Conservation (phyloP, 352 stramenopile genomes). For the Pythium graminicola region DNA sequence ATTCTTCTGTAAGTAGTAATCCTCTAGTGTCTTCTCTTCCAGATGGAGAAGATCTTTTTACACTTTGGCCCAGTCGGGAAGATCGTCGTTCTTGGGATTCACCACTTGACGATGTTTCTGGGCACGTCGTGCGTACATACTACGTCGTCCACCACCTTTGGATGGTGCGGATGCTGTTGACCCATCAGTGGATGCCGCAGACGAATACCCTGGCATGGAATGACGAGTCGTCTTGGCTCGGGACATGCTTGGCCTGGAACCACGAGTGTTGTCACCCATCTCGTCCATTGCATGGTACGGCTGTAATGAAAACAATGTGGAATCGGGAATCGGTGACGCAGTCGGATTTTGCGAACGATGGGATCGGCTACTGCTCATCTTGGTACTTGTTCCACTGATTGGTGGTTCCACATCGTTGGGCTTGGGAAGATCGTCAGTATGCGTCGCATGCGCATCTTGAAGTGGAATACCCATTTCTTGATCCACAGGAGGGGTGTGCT, state of each 20-base stretch:
- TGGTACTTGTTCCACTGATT: neutral
- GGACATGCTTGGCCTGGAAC: neutral
- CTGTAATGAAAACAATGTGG: conserved; percentile 18
- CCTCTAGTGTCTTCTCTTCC: conserved; percentile 19
- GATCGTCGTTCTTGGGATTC: conserved; percentile 12
- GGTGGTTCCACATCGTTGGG: neutral
- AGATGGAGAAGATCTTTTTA: conserved; percentile 7
- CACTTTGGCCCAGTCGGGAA: conserved; percentile 22
- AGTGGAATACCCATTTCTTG: conserved; percentile 21
- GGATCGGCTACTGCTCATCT: neutral
- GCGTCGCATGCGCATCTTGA: neutral
- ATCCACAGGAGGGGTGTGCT: neutral
- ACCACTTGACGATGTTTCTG: conserved; percentile 8
- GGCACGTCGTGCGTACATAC: conserved; percentile 14
- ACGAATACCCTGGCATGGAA: conserved; percentile 15
- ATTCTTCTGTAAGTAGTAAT: no score
- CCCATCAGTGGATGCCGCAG: neutral
- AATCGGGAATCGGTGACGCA: conserved; percentile 8
- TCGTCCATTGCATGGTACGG: conserved; percentile 19
- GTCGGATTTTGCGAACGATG: conserved; percentile 3
- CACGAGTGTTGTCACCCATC: neutral
- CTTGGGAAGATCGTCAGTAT: neutral
- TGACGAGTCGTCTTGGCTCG: conserved; percentile 10
- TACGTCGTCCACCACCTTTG: conserved; percentile 15
- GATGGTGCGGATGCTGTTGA: conserved; percentile 8